Base-by-base conservation (phyloP, 768 basidiomycete genomes). In the Boletus tomentosulus region DNA sequence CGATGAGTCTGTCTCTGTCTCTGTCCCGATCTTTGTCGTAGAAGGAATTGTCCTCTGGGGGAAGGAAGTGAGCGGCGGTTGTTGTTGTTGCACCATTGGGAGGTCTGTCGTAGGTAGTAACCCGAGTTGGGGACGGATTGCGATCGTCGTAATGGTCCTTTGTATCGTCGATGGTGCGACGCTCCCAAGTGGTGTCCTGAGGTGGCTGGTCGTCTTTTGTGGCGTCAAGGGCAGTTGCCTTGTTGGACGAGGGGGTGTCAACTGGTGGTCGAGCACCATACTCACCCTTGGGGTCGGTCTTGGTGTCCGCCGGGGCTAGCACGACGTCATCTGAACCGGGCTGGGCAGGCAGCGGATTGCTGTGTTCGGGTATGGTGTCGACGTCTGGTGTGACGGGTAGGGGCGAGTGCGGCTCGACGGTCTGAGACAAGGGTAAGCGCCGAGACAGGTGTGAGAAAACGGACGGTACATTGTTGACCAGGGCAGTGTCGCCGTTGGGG, bases 1-100 rank as follows among this genome's bases (percentile, higher is more conserved):
- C 75, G 39, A 68, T 57, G 27, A 67, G 59, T 42, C 67, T 65
- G 33, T 69, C 69, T 44, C 67, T 66, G 42, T 73, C 72, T 24
- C 68, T 60, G 34, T 72, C 70, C 51, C 63, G 19, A n/a, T 39
- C 39, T 22, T 5, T 68, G 57, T 74, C 74, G 60, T 64, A 58
- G 54, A 54, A 56, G 51, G 64, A 70, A 53, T 62, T 66, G 50
- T 72, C 73, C 34, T 72, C 63, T 48, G 65, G 41, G 42, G 55
- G 31, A 11, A 11, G 31, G 31, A 33, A 35, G 43, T 55, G 60
- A 53, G 55, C 15, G 27, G 63, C 58, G 43, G 30, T 31, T 33
- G 31, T 33, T 12, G 31, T 33, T 33, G 31, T 12, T 19, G 53
- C 49, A 30, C 51, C 63, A 19, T 60, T 57, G 13, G 46, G 6